Evolutionary conservation across 1,284 basidiomycete species (phyloP), one percentile per base, ranked within the genome.

Genomic region (Coriolopsis trogii): DNA sequence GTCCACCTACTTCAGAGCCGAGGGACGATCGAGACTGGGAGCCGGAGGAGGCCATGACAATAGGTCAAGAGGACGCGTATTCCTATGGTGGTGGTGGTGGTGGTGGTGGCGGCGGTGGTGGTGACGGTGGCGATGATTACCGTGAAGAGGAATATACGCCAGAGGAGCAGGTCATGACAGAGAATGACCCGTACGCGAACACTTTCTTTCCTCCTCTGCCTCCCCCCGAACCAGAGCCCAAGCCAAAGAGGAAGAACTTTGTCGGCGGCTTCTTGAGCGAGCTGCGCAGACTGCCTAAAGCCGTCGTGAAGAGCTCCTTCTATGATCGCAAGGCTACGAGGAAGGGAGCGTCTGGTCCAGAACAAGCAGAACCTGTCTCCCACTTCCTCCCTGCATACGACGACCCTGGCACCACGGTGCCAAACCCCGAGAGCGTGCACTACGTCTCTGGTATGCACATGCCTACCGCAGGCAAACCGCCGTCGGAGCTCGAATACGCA

Each of bases 261-360:
- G 68, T 71, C 1, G 70, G 70, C n/a, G 69, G 69, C 1, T 71
- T 71, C 49, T 56, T 70, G 4, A 47, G 59, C 1, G 49, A 59
- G 8, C 51, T 70, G 44, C 63, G 53, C 52, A 64, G 53, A 39
- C 46, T 70, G 5, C 68, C 69, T 0, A 59, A 51, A 34, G 62
- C 55, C 2, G 53, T 69, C 51, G 52, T 51, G 23, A 63, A 61
- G 44, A 60, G 59, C 21, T 47, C 58, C 20, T 15, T 53, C 26
- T 54, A 56, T 29, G 63, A 63, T 36, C 56, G 55, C 43, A 50
- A 55, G 40, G 40, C 56, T 16, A 50, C 55, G 29, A 48, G 53
- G 39, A 60, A 59, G 29, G 59, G 50, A 3, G 54, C 60, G 0
- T 48, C 46, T 6, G 61, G 52, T n/a, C n/a, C n/a, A n/a, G n/a